phyloP scores from a whole-genome alignment of 2,329 filamentous ascomycete species.

The Colletotrichum sansevieriae region DNA sequence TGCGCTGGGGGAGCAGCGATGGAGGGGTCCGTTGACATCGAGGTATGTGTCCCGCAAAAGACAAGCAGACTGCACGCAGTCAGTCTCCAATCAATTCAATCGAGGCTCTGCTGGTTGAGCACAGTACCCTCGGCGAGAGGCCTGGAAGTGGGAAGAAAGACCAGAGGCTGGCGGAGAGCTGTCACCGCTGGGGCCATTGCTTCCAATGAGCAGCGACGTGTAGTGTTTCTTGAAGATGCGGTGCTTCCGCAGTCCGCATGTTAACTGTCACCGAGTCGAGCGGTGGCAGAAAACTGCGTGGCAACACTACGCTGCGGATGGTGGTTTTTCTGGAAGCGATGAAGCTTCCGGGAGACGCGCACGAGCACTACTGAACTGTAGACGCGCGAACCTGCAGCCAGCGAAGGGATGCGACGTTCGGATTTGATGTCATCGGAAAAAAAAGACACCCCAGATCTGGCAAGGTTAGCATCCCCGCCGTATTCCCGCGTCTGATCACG shows the following conservation, averaged over 20 bases:
- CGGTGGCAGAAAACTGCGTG: constrained; percentile 23
- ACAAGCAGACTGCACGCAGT: constrained; percentile 12
- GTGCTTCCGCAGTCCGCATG: constrained; percentile 40
- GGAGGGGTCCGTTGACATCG: constrained; percentile 23
- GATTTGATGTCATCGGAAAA: constrained; percentile 30
- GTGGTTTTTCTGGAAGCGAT: neutral
- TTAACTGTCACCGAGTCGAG: constrained; percentile 23
- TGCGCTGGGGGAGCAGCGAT: constrained; percentile 8
- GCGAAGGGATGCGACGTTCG: constrained; percentile 16
- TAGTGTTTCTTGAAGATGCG: constrained; percentile 39
- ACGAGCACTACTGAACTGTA: constrained; percentile 17
- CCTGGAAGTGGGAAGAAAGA: constrained; percentile 15
- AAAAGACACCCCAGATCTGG: constrained; percentile 7
- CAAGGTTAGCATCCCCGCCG: constrained; percentile 13
- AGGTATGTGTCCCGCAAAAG: neutral
- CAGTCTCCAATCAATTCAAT: neutral
- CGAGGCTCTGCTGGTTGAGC: neutral
- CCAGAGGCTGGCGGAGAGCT: constrained; percentile 39
- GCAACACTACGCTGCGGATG: neutral
- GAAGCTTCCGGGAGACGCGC: constrained; percentile 14
- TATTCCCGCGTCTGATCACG: constrained; percentile 5
- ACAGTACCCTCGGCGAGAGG: constrained; percentile 16
- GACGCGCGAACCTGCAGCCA: constrained; percentile 3
- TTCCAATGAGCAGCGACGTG: constrained; percentile 40
- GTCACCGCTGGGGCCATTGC: constrained; percentile 41